Base-by-base conservation (phyloP, 2,329 filamentous ascomycete species). In the Malbranchea zuffiana region DNA sequence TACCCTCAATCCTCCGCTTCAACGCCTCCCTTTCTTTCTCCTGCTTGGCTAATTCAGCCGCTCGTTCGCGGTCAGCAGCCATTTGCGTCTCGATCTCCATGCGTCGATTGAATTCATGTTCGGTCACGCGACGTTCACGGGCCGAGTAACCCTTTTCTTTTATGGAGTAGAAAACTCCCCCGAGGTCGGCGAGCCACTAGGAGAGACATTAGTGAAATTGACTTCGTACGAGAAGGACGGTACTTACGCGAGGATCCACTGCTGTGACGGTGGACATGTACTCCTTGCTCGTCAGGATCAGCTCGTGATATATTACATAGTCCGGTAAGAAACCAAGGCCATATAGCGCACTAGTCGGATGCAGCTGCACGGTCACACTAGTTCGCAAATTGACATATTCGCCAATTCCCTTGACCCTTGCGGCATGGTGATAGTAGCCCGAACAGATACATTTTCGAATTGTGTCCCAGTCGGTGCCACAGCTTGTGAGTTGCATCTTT, bases 191-290 rank as follows among this genome's bases (percentile, higher is more conserved):
- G 26, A 98, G 74, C 90, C 90, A 98, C 60, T 64, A 32, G 13
- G 23, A 17, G 30, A n/a, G n/a, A n/a, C n/a, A n/a, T n/a, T 12
- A 35, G 34, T 29, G 23, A 29, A n/a, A 10, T 12, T 27, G 26
- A 15, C 13, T 21, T 27, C 13, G 27, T 30, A 30, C 13, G 10
- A 15, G 27, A 26, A 37, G 16, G 28, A 25, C 26, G 35, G 28
- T 27, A 55, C 62, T 59, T 60, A 65, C 62, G 56, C 92, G 85
- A 35, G 90, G 88, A 57, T 98, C 90, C 1, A 98, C 90, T 1
- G 85, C 77, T 3, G 90, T 98, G 6, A 98, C 90, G 3, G 85
- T 94, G 3, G 84, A 92, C 78, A 98, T 95, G 66, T 96, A 98
- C 57, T 96, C 90, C 56, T 94, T 95, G 40, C 80, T 84, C 0